phyloP scores from a whole-genome alignment of 1,284 basidiomycete species.

The Cutaneotrichosporon cyanovorans region DNA sequence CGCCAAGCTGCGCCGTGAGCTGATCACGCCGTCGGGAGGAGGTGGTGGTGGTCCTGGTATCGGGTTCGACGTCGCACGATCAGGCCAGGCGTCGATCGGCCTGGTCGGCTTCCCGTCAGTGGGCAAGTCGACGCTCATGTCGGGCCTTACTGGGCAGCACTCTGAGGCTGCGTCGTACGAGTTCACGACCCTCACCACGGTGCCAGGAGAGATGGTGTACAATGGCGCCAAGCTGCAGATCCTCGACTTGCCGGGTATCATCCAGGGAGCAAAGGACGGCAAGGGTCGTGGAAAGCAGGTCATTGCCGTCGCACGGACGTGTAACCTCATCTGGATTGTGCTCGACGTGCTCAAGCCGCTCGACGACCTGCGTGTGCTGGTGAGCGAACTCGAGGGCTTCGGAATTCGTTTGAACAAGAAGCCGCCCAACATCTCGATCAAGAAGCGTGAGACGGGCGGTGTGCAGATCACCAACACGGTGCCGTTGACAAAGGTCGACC shows the following conservation, averaged over 20 bases:
- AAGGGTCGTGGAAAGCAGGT: slow-evolving; percentile 96
- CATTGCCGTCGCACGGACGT: slow-evolving; percentile 88
- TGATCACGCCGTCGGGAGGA: slow-evolving; percentile 69
- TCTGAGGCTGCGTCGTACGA: slow-evolving; percentile 98
- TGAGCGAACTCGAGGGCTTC: slow-evolving; percentile 89
- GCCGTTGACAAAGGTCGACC: slow-evolving; percentile 91
- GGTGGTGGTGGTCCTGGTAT: slow-evolving; percentile 79
- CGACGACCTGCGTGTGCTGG: slow-evolving; percentile 86
- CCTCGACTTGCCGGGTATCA: slow-evolving; percentile 60
- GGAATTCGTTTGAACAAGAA: slow-evolving; percentile 94
- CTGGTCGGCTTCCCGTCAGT: slow-evolving; percentile 54
- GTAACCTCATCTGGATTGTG: slow-evolving; percentile 97
- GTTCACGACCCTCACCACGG: slow-evolving; percentile 67
- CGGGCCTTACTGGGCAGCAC: slow-evolving; percentile 93
- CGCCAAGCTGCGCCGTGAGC: slow-evolving; percentile 90
- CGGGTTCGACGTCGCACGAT: slow-evolving; percentile 95
- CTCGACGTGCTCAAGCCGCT: slow-evolving; percentile 96
- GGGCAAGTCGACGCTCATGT: slow-evolving; percentile 88
- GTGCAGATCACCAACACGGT: slow-evolving; percentile 80
- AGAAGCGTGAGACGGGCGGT: slow-evolving; percentile 92
- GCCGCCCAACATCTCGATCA: slow-evolving; percentile 78
- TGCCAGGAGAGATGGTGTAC: slow-evolving; percentile 79
- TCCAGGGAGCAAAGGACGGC: slow-evolving; percentile 97
- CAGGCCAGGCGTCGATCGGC: slow-evolving; percentile 90
- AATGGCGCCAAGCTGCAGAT: slow-evolving; percentile 58